Conservation (phyloP, 352 stramenopile species). For the Phytophthora pistaciae region DNA sequence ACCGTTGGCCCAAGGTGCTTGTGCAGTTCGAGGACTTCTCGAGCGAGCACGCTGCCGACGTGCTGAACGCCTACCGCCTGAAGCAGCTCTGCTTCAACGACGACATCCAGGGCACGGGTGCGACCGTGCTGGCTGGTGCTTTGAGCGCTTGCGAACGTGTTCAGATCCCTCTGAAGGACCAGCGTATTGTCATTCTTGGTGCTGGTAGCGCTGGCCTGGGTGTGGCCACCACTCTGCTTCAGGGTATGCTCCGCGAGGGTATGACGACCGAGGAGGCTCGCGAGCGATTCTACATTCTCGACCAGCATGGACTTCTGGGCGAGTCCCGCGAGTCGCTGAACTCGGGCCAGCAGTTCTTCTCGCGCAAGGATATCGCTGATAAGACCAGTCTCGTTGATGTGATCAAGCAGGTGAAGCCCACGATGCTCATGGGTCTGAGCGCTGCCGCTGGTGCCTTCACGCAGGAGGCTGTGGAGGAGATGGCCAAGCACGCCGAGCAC, state of each 20-base stretch:
- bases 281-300: conserved; percentile 81
- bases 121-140: conserved; percentile 93
- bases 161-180: conserved; percentile 88
- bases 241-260: conserved; percentile 92
- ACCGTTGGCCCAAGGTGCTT: conserved; percentile 94
- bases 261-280: conserved; percentile 75
- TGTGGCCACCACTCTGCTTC: conserved; percentile 91
- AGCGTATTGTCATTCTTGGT: conserved; percentile 96
- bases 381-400: conserved; percentile 84
- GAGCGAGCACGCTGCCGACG: conserved; percentile 86
- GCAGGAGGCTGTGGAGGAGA: conserved; percentile 83
- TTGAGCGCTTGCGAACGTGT: conserved; percentile 81
- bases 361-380: conserved; percentile 70
- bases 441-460: conserved; percentile 91
- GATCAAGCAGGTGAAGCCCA: conserved; percentile 91
- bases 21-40: conserved; percentile 98
- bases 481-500: conserved; percentile 87
- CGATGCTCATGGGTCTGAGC: conserved; percentile 95
- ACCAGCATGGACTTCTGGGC: conserved; percentile 79
- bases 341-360: conserved; percentile 87
- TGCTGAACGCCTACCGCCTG: conserved; percentile 96
- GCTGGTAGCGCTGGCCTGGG: conserved; percentile 95
- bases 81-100: conserved; percentile 97
- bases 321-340: conserved; percentile 58
- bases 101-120: conserved; percentile 98